These are phyloP conservation scores for Psidium friedrichsthalianum DNA, from an alignment of 345 rosid genomes.

Conservation along the genomic window DNA sequence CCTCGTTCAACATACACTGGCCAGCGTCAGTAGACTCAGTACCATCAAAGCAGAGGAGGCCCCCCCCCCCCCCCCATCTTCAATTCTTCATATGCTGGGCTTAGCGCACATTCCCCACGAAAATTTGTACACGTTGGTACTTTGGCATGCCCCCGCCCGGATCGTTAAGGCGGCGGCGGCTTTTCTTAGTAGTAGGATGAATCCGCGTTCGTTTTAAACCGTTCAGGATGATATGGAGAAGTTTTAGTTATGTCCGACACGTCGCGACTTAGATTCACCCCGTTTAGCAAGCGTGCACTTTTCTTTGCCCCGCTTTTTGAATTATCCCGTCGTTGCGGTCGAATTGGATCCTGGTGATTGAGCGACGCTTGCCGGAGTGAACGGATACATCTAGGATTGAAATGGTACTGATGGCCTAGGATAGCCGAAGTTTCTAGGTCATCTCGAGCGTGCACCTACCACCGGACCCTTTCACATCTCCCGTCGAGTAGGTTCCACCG, in stretches of 20 bases:
- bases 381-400: background rate
- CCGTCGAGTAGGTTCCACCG: background rate
- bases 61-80: background rate
- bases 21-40: background rate
- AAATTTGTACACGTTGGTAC: background rate
- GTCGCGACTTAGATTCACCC: background rate
- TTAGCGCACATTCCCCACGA: background rate
- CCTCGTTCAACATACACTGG: background rate
- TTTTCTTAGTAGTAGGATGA: background rate
- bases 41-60: background rate
- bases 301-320: background rate
- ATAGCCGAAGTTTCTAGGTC: background rate
- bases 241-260: background rate
- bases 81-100: background rate
- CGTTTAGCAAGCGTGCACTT: background rate
- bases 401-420: background rate
- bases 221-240: background rate
- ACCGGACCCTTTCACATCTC: background rate
- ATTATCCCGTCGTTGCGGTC: background rate
- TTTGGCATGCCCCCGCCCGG: background rate
- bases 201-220: background rate
- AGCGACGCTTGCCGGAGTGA: background rate
- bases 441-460: background rate
- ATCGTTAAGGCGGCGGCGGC: background rate
- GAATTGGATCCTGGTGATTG: background rate